Evolutionary conservation across 2,329 filamentous ascomycete genomes (phyloP).

Genomic region (Trichoderma arundinaceum): DNA sequence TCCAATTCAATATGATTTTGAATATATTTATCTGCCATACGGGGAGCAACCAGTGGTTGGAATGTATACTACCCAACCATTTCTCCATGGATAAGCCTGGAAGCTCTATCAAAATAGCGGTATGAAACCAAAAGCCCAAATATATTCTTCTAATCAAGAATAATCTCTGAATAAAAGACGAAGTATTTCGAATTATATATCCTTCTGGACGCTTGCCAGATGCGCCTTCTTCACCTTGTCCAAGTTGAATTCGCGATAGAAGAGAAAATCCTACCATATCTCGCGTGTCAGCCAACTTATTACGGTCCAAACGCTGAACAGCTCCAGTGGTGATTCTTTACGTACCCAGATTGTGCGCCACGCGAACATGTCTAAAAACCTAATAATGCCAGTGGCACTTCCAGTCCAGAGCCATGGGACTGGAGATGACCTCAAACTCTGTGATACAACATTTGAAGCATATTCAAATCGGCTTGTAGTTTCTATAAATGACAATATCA

Average conservation of each 20-base stretch:
- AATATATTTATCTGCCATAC: too few relatives aligned
- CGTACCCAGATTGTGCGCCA: constrained; percentile 27
- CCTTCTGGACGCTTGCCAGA: background rate
- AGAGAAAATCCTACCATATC: constrained; percentile 8
- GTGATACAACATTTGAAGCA: constrained; percentile 32
- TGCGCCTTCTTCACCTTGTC: constrained; percentile 14
- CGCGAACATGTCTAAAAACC: constrained; percentile 25
- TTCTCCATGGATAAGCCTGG: background rate
- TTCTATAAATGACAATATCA: background rate
- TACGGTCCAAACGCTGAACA: too few relatives aligned
- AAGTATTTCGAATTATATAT: background rate
- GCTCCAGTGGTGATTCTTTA: background rate
- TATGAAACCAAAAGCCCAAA: too few relatives aligned
- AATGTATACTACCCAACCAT: background rate
- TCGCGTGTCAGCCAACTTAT: background rate
- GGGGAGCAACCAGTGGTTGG: too few relatives aligned
- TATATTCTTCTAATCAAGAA: too few relatives aligned
- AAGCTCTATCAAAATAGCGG: background rate
- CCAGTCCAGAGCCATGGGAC: constrained; percentile 23
- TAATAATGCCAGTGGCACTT: constrained; percentile 1
- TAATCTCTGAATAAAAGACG: too few relatives aligned
- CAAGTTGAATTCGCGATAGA: constrained; percentile 25
- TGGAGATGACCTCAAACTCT: constrained; percentile 38
- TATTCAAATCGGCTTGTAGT: constrained; percentile 24
- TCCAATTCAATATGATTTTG: too few relatives aligned